Base-by-base conservation (phyloP, 1,284 basidiomycete species). In the Jaminaea rosea region DNA sequence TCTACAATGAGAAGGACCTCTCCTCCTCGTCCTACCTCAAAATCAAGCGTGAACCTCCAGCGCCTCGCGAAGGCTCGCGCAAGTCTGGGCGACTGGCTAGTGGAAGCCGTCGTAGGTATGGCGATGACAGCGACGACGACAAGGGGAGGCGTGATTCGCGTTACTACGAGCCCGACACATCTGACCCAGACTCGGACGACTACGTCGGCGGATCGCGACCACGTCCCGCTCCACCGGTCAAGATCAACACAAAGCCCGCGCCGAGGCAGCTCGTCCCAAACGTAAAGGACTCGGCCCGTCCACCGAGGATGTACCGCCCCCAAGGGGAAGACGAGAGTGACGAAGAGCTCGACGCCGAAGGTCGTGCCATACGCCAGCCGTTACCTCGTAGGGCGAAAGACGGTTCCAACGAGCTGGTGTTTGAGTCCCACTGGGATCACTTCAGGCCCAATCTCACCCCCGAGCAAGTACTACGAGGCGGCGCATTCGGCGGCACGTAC, bases 401-500 rank as follows among this genome's bases (percentile, higher is more conserved):
- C n/a, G n/a, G 57, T 10, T 65, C 72, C 48, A 76, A 76, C 10
- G 67, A 61, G 5, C 46, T 78, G 34, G 21, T 73, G 0, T 79
- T 79, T 53, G 73, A 78, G 44, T 66, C 74, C 1, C 58, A 72
- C 21, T 77, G 69, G 27, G 48, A 53, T 1, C 55, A 59, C 26
- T 79, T 79, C 56, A 73, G 65, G 28, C 77, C 77, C 8, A 78
- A 79, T 56, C 48, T 79, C 19, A 78, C 77, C 1, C 78, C 78
- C 0, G 71, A 76, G 42, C 76, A 79, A 60, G 75, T 79, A 65
- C 73, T 78, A 26, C 52, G 58, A 9, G 74, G 73, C 0, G 78
- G 78, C 3, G 76, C 76, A 6, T 78, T 78, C 50, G 77, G 76
- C 1, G 77, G 78, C 1, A 75, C 65, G 1, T 75, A 76, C 48